Evolutionary conservation across 805 yeast species (phyloP).

Genomic region (Phaffomyces antillensis): DNA sequence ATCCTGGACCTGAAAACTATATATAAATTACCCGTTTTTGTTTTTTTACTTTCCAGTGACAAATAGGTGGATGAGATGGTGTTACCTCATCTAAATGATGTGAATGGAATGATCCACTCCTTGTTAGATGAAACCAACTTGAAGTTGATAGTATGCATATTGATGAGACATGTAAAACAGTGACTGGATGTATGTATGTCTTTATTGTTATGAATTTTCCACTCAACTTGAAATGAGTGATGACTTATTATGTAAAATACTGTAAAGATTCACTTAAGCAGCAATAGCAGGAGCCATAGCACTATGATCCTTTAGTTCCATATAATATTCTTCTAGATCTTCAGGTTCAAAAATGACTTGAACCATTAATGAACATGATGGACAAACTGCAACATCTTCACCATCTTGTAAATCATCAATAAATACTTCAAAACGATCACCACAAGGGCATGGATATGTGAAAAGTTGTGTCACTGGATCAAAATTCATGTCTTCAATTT

Average conservation of each 20-base stretch:
- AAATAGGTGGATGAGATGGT: too few species aligned
- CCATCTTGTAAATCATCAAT: slow-evolving; percentile 86
- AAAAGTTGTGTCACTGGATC: slow-evolving; percentile 77
- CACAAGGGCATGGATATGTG: slow-evolving; percentile 97
- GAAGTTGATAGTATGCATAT: too few species aligned
- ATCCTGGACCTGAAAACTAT: too few species aligned
- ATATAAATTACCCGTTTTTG: too few species aligned
- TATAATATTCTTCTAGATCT: slow-evolving; percentile 35
- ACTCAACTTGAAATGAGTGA: too few species aligned
- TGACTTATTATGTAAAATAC: neutral
- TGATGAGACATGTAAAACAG: too few species aligned
- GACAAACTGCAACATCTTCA: slow-evolving; percentile 92
- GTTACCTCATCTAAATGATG: too few species aligned
- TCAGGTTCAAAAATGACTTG: slow-evolving; percentile 78
- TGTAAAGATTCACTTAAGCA: slow-evolving; percentile 1
- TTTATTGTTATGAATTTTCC: too few species aligned
- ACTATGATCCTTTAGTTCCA: slow-evolving; percentile 25
- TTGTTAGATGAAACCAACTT: too few species aligned
- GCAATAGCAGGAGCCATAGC: slow-evolving; percentile 17
- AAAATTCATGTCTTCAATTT: slow-evolving; percentile 92
- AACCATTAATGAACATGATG: slow-evolving; percentile 91
- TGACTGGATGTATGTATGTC: too few species aligned
- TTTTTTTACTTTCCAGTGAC: too few species aligned
- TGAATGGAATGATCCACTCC: too few species aligned
- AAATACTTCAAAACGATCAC: slow-evolving; percentile 84